Evolutionary conservation across 768 basidiomycete genomes (phyloP), one percentile per base, ranked within the genome.

Genomic region (Sporobolomyces pararoseus): DNA sequence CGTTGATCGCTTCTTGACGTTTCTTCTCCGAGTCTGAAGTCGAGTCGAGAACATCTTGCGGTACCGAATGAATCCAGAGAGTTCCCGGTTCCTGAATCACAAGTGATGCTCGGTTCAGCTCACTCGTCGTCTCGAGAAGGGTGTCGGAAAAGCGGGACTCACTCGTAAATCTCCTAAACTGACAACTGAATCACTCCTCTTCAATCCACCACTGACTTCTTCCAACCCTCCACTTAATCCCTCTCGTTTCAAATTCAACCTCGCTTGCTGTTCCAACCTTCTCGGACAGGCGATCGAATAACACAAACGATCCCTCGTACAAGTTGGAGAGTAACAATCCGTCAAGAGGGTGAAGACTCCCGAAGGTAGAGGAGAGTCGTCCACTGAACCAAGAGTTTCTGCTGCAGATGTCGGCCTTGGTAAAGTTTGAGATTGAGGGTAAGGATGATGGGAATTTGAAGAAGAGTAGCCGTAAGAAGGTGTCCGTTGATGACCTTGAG

Each of bases 291-390:
- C 93, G 72, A 97, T 98, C 73, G 89, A 91, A 79, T 99, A 98
- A 81, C 96, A 99, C n/a, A 98, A 81, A 69, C 86, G 87, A 78
- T 97, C 94, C 60, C 90, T 83, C 39, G 90, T 89, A 80, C 96
- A 98, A 35, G 96, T 99, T 23, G 96, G 92, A 16, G 93, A 96
- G 81, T 98, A 98, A 79, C 96, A 99, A 78, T 96, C 94, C 0
- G 93, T 94, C 70, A 99, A 83, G 52, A 98, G 84, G 2, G 94
- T 98, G 79, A 98, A 98, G 21, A 98, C 93, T 29, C 96, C 96
- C 0, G 89, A 86, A 3, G 96, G 96, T 64, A 97, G 80, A 25
- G 81, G 78, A 29, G 75, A 76, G 7, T 77, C 78, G 5, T 77
- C 78, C 14, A 71, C 72, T 4, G 71, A 68, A 6, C 75, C 72